Percentiles rank a stretch among this genome's conserved stretches.
These are phyloP conservation scores for Rhamnella rubrinervis DNA, from an alignment of 331 rosid species.

Conservation along the genomic window DNA sequence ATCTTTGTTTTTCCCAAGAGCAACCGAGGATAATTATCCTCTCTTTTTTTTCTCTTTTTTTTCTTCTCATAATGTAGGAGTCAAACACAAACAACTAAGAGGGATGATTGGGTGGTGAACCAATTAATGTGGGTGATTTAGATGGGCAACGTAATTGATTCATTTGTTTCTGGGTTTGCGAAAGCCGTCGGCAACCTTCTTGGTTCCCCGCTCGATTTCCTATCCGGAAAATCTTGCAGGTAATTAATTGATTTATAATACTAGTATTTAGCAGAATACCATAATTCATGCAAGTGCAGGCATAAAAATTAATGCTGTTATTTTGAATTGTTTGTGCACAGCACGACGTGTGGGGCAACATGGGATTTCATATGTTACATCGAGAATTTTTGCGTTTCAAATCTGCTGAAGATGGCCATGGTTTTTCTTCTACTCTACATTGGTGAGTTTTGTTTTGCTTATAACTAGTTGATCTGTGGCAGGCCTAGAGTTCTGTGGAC, in stretches of 20 bases:
- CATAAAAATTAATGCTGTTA: background rate
- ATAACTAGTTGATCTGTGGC: background rate
- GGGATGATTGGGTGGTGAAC: no score
- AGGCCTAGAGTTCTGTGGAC: no score
- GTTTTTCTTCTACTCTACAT: conserved; percentile 54
- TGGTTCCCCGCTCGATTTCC: conserved; percentile 53
- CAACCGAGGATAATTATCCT: no score
- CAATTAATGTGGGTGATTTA: no score
- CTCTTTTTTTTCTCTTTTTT: no score
- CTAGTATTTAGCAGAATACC: background rate
- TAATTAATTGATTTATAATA: background rate
- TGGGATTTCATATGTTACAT: conserved; percentile 69
- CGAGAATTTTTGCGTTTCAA: conserved; percentile 58
- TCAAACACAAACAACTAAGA: no score
- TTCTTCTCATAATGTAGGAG: no score
- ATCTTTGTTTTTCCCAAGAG: no score
- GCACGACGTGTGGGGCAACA: conserved; percentile 61
- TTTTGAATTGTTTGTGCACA: conserved; percentile 14
- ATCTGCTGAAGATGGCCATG: conserved; percentile 50
- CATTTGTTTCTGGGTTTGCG: conserved; percentile 50
- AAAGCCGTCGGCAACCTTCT: conserved; percentile 43
- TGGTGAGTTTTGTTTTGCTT: conserved; percentile 40
- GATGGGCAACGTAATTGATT: conserved; percentile 56
- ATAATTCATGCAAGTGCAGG: background rate
- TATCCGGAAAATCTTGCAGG: conserved; percentile 76